Evolutionary conservation across 805 yeast species (phyloP).

Genomic region (Lipomyces lipofer): DNA sequence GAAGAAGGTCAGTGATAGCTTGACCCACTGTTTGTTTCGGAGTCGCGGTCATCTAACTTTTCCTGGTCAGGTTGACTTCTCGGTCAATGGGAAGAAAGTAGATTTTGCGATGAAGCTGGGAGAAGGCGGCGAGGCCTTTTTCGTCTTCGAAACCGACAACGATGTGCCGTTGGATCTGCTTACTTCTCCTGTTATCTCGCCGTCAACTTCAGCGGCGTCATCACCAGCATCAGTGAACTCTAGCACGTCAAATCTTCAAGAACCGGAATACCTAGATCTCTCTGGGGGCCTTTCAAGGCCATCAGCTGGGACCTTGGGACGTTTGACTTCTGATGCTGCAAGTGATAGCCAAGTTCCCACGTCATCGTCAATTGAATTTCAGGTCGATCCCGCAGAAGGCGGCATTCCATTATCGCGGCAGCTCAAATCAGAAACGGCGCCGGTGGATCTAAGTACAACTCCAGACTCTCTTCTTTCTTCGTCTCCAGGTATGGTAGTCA

Average conservation of each 20-base stretch:
- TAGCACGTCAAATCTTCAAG: slow-evolving; percentile 38
- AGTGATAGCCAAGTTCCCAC: slow-evolving; percentile 33
- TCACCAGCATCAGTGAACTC: slow-evolving; percentile 31
- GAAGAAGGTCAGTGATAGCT: slow-evolving; percentile 73
- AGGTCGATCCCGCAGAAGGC: slow-evolving; percentile 9
- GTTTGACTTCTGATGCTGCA: slow-evolving; percentile 11
- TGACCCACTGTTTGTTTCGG: not conserved
- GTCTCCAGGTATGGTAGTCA: slow-evolving; percentile 18
- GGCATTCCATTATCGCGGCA: slow-evolving; percentile 4
- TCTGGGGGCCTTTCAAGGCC: slow-evolving; percentile 29
- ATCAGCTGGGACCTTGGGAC: slow-evolving; percentile 17
- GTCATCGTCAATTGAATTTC: not conserved
- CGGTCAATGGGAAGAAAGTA: slow-evolving; percentile 77
- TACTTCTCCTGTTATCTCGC: slow-evolving; percentile 85
- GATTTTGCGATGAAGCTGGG: slow-evolving; percentile 94
- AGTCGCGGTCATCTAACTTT: not conserved
- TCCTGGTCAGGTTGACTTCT: slow-evolving; percentile 60
- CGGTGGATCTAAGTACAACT: not conserved
- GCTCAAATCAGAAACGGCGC: slow-evolving; percentile 6
- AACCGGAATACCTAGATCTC: slow-evolving; percentile 55
- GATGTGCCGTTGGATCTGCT: slow-evolving; percentile 74
- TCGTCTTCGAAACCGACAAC: slow-evolving; percentile 81
- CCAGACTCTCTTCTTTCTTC: slow-evolving; percentile 11
- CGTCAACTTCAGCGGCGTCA: slow-evolving; percentile 47
- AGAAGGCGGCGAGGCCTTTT: slow-evolving; percentile 97